phyloP scores from a whole-genome alignment of 1,284 basidiomycete genomes.

The Ceratorhiza oryzae-sativae region DNA sequence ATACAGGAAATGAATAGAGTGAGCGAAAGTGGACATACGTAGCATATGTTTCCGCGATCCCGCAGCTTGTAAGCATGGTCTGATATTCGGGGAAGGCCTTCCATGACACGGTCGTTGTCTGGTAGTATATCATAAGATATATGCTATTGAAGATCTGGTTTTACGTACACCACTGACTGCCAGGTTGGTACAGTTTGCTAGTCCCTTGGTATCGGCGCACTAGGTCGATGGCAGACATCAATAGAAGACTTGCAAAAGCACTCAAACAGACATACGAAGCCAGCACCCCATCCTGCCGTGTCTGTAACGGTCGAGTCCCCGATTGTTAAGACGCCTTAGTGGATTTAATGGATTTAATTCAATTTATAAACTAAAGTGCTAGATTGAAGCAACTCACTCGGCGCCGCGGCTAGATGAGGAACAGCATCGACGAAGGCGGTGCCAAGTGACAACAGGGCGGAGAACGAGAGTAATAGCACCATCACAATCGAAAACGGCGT shows the following conservation, averaged over 20 bases:
- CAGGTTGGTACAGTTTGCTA: constrained; percentile 32
- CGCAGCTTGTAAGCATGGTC: constrained; percentile 37
- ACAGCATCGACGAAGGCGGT: neutral
- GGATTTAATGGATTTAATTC: neutral
- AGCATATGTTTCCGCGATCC: constrained; percentile 26
- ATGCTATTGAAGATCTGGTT: neutral
- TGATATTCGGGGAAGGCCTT: constrained; percentile 19
- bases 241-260: neutral
- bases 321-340: constrained; percentile 23
- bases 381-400: constrained; percentile 9
- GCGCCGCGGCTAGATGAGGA: neutral
- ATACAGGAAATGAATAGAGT: neutral
- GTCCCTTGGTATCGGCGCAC: constrained; percentile 22
- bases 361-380: neutral
- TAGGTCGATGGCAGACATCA: neutral
- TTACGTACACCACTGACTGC: constrained; percentile 29
- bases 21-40: constrained; percentile 8
- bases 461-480: neutral
- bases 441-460: neutral
- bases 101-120: constrained; percentile 33
- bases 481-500: neutral
- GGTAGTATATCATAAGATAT: neutral
- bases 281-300: constrained; percentile 32
- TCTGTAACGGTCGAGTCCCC: constrained; percentile 33
- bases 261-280: constrained; percentile 8